These are phyloP conservation scores for Solanum chaucha DNA, from an alignment of 257 asterid genomes.

Conservation along the genomic window DNA sequence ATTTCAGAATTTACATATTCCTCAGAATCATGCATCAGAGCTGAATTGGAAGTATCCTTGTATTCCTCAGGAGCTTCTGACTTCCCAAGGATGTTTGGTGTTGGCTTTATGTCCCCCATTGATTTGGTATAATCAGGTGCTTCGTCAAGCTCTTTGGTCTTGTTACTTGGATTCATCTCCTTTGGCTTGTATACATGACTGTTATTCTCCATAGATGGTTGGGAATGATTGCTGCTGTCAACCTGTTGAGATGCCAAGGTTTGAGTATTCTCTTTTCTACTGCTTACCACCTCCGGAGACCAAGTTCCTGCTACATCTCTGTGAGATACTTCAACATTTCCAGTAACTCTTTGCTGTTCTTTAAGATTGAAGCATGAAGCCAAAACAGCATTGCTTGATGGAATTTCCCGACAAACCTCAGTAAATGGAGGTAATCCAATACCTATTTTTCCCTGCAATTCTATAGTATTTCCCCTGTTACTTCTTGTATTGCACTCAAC, in stretches of 20 bases:
- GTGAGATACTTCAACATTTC: constrained; percentile 28
- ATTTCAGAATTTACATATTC: constrained; percentile 9
- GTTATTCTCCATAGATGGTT: constrained; percentile 6
- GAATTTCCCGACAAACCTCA: constrained; percentile 16
- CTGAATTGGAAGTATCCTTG: constrained; percentile 9
- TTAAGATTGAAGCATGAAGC: constrained; percentile 16
- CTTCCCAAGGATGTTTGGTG: constrained; percentile 14
- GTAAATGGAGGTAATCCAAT: constrained; percentile 8
- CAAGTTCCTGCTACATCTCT: constrained; percentile 17
- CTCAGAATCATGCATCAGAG: constrained; percentile 1
- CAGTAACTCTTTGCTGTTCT: constrained; percentile 9
- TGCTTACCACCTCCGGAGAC: constrained; percentile 24
- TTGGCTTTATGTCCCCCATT: constrained; percentile 4
- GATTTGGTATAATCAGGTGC: constrained; percentile 1
- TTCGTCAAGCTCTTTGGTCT: constrained; percentile 8
- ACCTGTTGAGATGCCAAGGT: constrained; percentile 29
- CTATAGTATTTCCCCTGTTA: constrained; percentile 15
- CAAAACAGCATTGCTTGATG: constrained; percentile 6
- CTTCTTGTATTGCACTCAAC: constrained; percentile 21
- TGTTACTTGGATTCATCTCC: constrained; percentile 9
- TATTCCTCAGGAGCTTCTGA: constrained; percentile 11
- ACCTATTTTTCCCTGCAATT: constrained; percentile 16
- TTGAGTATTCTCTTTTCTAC: constrained; percentile 19
- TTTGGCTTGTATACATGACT: constrained; percentile 8
- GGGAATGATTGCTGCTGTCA: constrained; percentile 12